These are phyloP conservation scores for Anthracocystis setariae DNA, from an alignment of 1,284 basidiomycete genomes.

Conservation along the genomic window DNA sequence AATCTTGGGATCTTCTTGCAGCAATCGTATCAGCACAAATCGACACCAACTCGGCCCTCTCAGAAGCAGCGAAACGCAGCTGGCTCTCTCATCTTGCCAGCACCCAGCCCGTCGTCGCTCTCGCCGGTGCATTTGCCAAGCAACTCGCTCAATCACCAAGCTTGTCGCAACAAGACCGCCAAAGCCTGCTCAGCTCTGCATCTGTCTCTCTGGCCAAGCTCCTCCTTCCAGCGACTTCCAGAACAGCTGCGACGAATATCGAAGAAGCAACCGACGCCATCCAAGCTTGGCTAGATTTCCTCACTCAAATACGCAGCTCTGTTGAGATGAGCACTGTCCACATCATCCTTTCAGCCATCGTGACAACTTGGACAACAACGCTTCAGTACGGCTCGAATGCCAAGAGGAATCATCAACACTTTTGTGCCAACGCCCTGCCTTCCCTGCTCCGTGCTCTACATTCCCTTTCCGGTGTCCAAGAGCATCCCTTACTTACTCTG, in stretches of 20 bases:
- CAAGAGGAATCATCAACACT: constrained; percentile 53
- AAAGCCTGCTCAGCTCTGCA: constrained; percentile 9
- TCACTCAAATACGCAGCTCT: constrained; percentile 8
- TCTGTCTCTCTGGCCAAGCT: constrained; percentile 16
- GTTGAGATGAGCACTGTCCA: constrained; percentile 5
- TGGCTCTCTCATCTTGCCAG: constrained; percentile 45
- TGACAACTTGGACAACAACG: constrained; percentile 29
- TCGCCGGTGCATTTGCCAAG: constrained; percentile 29
- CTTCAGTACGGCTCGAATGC: constrained; percentile 53
- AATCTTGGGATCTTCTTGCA: constrained; percentile 48
- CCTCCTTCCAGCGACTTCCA: constrained; percentile 35
- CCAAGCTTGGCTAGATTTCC: constrained; percentile 42
- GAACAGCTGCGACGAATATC: constrained; percentile 52
- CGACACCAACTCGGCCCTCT: constrained; percentile 12
- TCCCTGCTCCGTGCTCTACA: constrained; percentile 23
- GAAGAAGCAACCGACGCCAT: constrained; percentile 51
- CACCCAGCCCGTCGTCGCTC: constrained; percentile 32
- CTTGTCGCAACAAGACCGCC: background rate
- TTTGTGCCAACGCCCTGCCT: constrained; percentile 25
- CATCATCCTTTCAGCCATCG: constrained; percentile 23
- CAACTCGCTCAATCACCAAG: constrained; percentile 6
- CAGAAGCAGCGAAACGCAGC: constrained; percentile 36
- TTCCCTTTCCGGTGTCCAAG: background rate
- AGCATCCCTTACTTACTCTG: constrained; percentile 10
- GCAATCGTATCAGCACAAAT: constrained; percentile 23